phyloP scores from a whole-genome alignment of 1,139 yeast species.

The Casaregolazyma lundiana region DNA sequence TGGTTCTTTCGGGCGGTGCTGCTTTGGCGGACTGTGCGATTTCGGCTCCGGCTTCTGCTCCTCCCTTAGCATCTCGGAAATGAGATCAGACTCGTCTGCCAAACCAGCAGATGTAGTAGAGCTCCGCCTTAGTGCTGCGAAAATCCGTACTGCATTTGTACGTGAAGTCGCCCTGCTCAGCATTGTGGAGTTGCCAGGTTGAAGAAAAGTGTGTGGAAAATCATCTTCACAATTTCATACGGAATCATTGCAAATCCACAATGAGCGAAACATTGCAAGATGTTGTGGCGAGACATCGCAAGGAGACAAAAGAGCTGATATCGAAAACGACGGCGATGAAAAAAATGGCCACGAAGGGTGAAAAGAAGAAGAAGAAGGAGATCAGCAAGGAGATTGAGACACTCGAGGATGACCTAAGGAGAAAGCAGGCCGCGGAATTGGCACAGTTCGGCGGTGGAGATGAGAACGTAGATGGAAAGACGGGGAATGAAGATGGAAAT shows the following conservation, averaged over 20 bases:
- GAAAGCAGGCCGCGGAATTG: constrained; percentile 39
- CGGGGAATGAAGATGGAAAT: background rate
- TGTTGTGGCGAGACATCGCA: constrained; percentile 57
- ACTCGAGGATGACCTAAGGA: constrained; percentile 52
- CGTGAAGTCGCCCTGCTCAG: constrained; percentile 7
- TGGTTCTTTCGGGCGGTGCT: too few relatives aligned
- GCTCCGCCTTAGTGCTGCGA: background rate
- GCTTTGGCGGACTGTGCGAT: background rate
- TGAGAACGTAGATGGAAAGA: background rate
- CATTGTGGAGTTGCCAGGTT: constrained; percentile 7
- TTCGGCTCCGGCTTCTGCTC: background rate
- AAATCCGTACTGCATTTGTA: background rate
- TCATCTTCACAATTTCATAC: background rate
- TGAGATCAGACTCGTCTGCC: constrained; percentile 5
- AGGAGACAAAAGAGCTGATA: constrained; percentile 61
- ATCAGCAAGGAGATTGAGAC: constrained; percentile 53
- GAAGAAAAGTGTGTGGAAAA: background rate
- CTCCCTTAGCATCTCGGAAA: constrained; percentile 7
- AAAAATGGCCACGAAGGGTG: constrained; percentile 79
- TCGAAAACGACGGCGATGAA: constrained; percentile 69
- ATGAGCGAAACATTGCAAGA: constrained; percentile 43
- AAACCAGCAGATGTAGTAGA: background rate
- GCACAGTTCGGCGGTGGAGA: constrained; percentile 4
- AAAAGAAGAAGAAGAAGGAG: constrained; percentile 52
- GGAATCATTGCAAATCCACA: background rate